Percentiles rank a stretch among this genome's conserved stretches.
Conservation (phyloP, 345 rosid genomes). For the Eutrema heterophyllum region DNA sequence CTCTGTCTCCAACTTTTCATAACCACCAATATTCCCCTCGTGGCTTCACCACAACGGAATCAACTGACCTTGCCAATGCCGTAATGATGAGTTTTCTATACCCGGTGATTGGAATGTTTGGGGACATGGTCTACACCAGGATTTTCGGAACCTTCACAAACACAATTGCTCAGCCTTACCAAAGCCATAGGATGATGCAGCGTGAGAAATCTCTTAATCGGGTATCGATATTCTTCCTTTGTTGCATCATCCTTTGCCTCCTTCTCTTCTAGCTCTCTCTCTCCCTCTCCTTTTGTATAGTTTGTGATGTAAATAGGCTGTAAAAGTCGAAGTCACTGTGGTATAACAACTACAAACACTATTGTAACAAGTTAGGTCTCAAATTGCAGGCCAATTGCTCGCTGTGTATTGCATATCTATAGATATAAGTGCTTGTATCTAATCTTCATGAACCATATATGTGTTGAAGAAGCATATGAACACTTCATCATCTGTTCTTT, state of each 20-base stretch:
- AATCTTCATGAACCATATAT: neutral
- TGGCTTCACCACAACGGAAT: slow-evolving; percentile 34
- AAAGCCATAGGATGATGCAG: slow-evolving; percentile 59
- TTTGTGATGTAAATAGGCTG: slow-evolving; percentile 26
- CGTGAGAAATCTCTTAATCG: slow-evolving; percentile 65
- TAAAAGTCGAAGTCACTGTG: slow-evolving; percentile 9
- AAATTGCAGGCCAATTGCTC: neutral
- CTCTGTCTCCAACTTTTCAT: slow-evolving; percentile 14
- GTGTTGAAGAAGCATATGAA: neutral
- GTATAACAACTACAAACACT: neutral
- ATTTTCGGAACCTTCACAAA: slow-evolving; percentile 49
- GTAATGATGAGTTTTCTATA: slow-evolving; percentile 39
- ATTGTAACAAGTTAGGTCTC: slow-evolving; percentile 12
- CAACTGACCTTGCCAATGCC: slow-evolving; percentile 41
- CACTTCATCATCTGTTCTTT: neutral
- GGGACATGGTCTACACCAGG: slow-evolving; percentile 52
- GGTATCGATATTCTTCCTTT: slow-evolving; percentile 65
- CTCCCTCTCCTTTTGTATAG: slow-evolving; percentile 7
- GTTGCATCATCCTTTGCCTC: slow-evolving; percentile 74
- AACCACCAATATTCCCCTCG: slow-evolving; percentile 27
- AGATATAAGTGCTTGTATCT: neutral
- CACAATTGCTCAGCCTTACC: slow-evolving; percentile 44
- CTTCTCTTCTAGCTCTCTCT: slow-evolving; percentile 31
- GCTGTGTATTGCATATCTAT: neutral
- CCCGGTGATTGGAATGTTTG: slow-evolving; percentile 57